A percentile compares a stretch with the other conserved stretches of the same genome.
Conservation (phyloP, 1,139 yeast species). For the Maudiozyma humilis region DNA sequence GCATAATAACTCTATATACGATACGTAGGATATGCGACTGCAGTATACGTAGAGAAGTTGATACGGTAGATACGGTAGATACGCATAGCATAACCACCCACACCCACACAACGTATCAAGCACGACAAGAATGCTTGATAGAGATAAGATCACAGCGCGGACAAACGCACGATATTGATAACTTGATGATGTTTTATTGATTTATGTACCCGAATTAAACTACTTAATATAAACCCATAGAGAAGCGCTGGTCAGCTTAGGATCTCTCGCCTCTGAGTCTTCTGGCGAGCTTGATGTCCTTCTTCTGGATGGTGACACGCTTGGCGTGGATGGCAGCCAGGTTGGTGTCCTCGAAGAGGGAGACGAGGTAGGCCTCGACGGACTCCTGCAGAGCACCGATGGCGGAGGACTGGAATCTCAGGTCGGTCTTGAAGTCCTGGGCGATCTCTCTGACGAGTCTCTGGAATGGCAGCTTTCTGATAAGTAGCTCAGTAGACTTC, state of each 20-base stretch:
- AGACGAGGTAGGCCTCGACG: slow-evolving; percentile 91
- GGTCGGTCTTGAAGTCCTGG: slow-evolving; percentile 95
- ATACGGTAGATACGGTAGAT: too few relatives aligned
- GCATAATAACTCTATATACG: too few relatives aligned
- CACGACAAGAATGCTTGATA: too few relatives aligned
- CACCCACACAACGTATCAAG: too few relatives aligned
- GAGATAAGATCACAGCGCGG: too few relatives aligned
- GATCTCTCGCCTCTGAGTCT: slow-evolving; percentile 98
- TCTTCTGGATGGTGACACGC: slow-evolving; percentile 99
- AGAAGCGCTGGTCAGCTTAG: slow-evolving; percentile 27
- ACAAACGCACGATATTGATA: not conserved
- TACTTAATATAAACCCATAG: slow-evolving; percentile 3
- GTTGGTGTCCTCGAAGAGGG: slow-evolving; percentile 92
- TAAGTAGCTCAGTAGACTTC: slow-evolving; percentile 92
- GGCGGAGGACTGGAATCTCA: slow-evolving; percentile 97
- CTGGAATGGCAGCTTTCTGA: slow-evolving; percentile 98
- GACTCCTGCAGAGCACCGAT: slow-evolving; percentile 98
- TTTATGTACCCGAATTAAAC: slow-evolving; percentile 6
- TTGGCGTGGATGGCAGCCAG: slow-evolving; percentile 98
- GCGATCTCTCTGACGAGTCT: slow-evolving; percentile 97
- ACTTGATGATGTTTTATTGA: not conserved
- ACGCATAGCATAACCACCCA: too few relatives aligned
- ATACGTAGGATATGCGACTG: too few relatives aligned
- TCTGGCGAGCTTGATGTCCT: slow-evolving; percentile 97
- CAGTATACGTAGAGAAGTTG: too few relatives aligned